Evolutionary conservation across 2,329 filamentous ascomycete genomes (phyloP).

Genomic region (Penicillium digitatum): DNA sequence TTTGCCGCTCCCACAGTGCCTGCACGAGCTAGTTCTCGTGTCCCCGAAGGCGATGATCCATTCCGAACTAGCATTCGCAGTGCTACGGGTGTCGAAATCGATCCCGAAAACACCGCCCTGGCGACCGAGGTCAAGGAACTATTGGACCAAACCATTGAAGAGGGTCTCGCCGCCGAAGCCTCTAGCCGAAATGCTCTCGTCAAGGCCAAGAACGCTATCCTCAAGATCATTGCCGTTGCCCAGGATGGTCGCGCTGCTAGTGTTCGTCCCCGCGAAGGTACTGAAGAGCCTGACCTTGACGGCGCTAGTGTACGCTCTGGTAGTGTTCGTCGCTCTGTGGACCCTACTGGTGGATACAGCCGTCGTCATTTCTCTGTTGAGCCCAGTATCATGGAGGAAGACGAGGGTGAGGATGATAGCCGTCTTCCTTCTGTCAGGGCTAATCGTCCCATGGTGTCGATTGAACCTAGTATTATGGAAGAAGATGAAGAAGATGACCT

Average conservation of each 20-base stretch:
- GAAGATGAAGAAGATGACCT: conserved; percentile 38
- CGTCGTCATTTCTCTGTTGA: conserved; percentile 32
- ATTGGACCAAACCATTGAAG: conserved; percentile 54
- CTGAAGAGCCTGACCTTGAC: conserved; percentile 32
- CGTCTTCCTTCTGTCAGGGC: conserved; percentile 25
- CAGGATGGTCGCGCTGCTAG: conserved; percentile 39
- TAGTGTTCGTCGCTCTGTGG: conserved; percentile 30
- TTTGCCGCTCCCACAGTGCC: conserved; percentile 62
- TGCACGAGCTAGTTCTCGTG: conserved; percentile 36
- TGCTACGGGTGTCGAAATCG: conserved; percentile 48
- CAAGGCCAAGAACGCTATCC: conserved; percentile 44
- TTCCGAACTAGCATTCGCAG: conserved; percentile 49
- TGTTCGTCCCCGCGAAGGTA: conserved; percentile 31
- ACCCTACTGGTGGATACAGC: conserved; percentile 23
- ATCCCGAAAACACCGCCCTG: conserved; percentile 51
- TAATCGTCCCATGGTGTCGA: conserved; percentile 23
- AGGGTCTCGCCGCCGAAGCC: conserved; percentile 40
- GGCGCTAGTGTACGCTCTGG: conserved; percentile 30
- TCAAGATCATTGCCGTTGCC: conserved; percentile 49
- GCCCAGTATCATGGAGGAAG: conserved; percentile 39
- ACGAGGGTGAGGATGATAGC: conserved; percentile 30
- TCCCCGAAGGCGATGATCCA: conserved; percentile 60
- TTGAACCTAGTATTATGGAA: conserved; percentile 39
- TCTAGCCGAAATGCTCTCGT: conserved; percentile 45
- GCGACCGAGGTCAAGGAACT: conserved; percentile 55